These are phyloP conservation scores for Blastocystis sp. DNA, from an alignment of 352 stramenopile genomes.

Conservation along the genomic window DNA sequence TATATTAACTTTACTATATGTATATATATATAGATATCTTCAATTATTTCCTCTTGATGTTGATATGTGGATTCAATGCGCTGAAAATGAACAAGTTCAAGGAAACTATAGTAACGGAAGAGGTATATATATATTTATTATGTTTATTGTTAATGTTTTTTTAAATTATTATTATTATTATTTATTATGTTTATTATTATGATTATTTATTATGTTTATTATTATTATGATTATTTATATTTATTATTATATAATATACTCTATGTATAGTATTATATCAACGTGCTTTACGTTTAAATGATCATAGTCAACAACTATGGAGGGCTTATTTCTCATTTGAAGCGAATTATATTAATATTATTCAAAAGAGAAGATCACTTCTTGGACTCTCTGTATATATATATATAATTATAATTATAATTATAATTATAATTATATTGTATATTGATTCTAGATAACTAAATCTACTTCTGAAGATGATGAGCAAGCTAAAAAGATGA, in stretches of 20 bases:
- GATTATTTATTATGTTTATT: too few species aligned
- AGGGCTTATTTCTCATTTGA: slow-evolving; percentile 33
- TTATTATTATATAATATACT: too few species aligned
- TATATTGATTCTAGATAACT: slow-evolving; percentile 4
- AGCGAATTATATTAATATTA: slow-evolving; percentile 21
- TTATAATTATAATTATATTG: neutral
- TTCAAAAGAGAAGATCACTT: slow-evolving; percentile 20
- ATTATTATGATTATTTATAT: too few species aligned
- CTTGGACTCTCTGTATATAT: slow-evolving; percentile 11
- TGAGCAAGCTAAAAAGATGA: neutral
- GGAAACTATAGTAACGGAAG: slow-evolving; percentile 7
- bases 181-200: too few species aligned
- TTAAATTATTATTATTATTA: too few species aligned
- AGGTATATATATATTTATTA: neutral
- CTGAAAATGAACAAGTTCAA: slow-evolving; percentile 12
- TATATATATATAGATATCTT: slow-evolving; percentile 16
- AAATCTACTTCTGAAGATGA: neutral
- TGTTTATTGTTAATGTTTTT: neutral
- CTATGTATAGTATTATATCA: slow-evolving; percentile 7
- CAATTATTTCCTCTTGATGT: slow-evolving; percentile 27
- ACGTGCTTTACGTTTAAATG: slow-evolving; percentile 25
- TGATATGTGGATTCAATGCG: slow-evolving; percentile 10
- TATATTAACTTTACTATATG: too few species aligned
- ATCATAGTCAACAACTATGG: slow-evolving; percentile 25
- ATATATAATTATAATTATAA: neutral